Evolutionary conservation across 2,329 filamentous ascomycete species (phyloP).

Genomic region (Grosmannia clavigera): DNA sequence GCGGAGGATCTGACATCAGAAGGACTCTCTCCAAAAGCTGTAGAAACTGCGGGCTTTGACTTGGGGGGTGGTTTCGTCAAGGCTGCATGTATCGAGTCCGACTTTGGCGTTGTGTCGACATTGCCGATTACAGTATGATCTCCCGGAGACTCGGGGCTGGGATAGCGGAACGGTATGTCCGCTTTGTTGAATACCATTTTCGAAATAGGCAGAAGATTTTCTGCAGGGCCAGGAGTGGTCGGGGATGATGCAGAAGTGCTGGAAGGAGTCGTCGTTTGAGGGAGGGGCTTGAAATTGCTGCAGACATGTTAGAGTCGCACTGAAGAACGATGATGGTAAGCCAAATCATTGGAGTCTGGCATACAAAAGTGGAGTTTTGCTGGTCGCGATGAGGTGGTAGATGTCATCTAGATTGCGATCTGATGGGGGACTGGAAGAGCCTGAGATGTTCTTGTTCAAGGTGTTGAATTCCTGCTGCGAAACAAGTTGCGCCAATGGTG

Average conservation of each 20-base stretch:
- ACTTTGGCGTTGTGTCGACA: constrained; percentile 14
- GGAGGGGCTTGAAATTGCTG: constrained; percentile 47
- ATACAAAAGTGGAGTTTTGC: constrained; percentile 60
- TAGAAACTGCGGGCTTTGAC: constrained; percentile 14
- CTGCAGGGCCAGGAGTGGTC: constrained; percentile 21
- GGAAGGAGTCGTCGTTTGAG: constrained; percentile 17
- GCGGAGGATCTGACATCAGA: constrained; percentile 10
- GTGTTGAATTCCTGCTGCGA: constrained; percentile 45
- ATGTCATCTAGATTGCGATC: constrained; percentile 64
- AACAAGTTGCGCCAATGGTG: constrained; percentile 38
- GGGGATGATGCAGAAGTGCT: constrained; percentile 11
- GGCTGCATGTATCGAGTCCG: constrained; percentile 15
- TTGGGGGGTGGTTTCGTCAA: constrained; percentile 13
- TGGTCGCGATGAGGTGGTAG: constrained; percentile 53
- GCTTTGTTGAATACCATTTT: constrained; percentile 34
- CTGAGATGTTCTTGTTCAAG: constrained; percentile 56
- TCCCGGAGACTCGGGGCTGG: constrained; percentile 22
- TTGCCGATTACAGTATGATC: constrained; percentile 1
- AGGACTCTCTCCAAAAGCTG: constrained; percentile 6
- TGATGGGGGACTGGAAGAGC: not conserved
- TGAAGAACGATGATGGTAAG: not conserved
- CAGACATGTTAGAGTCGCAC: not conserved
- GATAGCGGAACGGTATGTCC: constrained; percentile 26
- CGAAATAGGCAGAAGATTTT: constrained; percentile 37
- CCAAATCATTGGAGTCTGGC: not conserved